Base-by-base conservation (phyloP, 129 eudicot species). In the Flaveria bidentis region DNA sequence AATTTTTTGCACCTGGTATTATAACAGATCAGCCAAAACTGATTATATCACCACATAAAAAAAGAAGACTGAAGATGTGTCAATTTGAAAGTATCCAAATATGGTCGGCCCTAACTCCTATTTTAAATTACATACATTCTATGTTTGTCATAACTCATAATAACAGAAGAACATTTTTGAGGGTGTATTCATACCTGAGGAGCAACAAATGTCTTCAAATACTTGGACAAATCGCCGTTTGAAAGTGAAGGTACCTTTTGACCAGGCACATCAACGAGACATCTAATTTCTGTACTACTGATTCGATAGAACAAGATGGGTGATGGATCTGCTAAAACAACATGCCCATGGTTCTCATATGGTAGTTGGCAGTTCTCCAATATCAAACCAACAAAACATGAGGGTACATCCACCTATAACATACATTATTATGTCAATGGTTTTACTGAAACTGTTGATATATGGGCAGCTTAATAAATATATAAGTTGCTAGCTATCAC, bases 211-310 rank as follows among this genome's bases (percentile, higher is more conserved):
- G 85, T 83, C 84, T 92, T 89, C 89, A 92, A 78, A 76, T 89
- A 92, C 50, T 83, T 82, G 55, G 89, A 87, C 85, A 92, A 64
- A 71, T 92, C 96, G 16, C 97, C 97, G 33, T 76, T 92, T 26
- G 93, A 81, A 76, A 89, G 69, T 4, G 97, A 92, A 41, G 97
- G 97, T 41, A 92, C 88, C 51, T 82, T 92, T 83, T 87, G 87
- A 56, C 97, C 97, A 22, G 97, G 96, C 49, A 92, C 91, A 86
- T 92, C 96, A 81, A 89, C 97, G 80, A 92, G 79, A 64, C 96
- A 92, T 11, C 97, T 90, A 50, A 92, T 66, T 81, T 92, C 96
- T 14, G 92, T 92, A 80, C 96, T 87, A 77, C 96, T 89, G 72
- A 92, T 92, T 26, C 85, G 92, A 63, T 92, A 92, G 72, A 92